A percentile compares a stretch with the other conserved stretches of the same genome.
Conservation (phyloP, 805 yeast species). For the Cyberlindnera veronae region DNA sequence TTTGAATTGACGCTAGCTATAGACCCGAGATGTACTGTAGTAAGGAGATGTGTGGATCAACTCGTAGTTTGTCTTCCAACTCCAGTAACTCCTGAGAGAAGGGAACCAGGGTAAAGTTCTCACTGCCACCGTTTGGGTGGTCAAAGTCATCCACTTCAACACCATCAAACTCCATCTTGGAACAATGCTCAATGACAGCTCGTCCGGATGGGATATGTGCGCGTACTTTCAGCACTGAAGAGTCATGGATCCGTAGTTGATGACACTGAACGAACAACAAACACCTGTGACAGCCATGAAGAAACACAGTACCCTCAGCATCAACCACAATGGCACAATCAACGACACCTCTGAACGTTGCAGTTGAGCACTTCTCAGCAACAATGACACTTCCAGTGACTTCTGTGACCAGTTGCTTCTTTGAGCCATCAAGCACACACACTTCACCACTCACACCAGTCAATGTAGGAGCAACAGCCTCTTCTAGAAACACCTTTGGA, state of each 20-base stretch:
- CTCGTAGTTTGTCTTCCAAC: not conserved
- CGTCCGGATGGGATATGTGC: slow-evolving; percentile 10
- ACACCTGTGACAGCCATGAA: slow-evolving; percentile 12
- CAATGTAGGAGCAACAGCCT: slow-evolving; percentile 2
- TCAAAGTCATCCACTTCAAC: slow-evolving; percentile 23
- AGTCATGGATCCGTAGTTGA: slow-evolving; percentile 24
- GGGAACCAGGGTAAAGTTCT: slow-evolving; percentile 5
- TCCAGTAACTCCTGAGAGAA: not conserved
- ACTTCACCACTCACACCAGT: not conserved
- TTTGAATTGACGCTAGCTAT: slow-evolving; percentile 35
- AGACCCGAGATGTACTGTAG: not conserved
- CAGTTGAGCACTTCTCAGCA: slow-evolving; percentile 7
- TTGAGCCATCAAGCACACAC: not conserved
- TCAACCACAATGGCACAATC: slow-evolving; percentile 13
- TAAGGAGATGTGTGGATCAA: not conserved
- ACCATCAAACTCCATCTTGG: slow-evolving; percentile 11
- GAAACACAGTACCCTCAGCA: slow-evolving; percentile 19
- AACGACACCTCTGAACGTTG: slow-evolving; percentile 12
- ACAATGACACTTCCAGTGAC: slow-evolving; percentile 11
- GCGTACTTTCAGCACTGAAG: slow-evolving; percentile 5
- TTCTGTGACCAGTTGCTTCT: slow-evolving; percentile 8
- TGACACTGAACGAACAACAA: slow-evolving; percentile 19
- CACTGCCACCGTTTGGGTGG: slow-evolving; percentile 22
- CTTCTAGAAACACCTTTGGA: not conserved
- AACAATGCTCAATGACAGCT: slow-evolving; percentile 23